A percentile compares a stretch with the other conserved stretches of the same genome.
These are phyloP conservation scores for Leishmania martiniquensis DNA, from an alignment of 208 protist species.

Conservation along the genomic window DNA sequence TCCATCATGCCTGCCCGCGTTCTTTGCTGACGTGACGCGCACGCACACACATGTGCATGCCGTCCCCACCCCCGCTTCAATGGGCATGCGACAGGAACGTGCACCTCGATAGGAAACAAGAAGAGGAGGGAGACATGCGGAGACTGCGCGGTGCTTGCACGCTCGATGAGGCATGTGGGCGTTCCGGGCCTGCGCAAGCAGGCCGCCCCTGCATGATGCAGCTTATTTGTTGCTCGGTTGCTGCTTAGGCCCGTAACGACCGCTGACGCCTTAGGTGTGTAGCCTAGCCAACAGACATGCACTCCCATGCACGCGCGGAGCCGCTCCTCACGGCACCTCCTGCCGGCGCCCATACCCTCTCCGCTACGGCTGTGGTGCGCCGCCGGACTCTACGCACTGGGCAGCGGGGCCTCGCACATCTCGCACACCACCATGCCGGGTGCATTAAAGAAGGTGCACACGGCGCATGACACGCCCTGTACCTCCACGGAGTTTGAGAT, in stretches of 20 bases:
- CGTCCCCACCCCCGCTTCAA: neutral
- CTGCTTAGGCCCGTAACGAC: neutral
- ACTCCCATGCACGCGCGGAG: neutral
- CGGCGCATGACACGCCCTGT: slow-evolving; percentile 44
- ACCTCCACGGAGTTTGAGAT: slow-evolving; percentile 6
- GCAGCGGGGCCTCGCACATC: slow-evolving; percentile 82
- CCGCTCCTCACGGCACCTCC: neutral
- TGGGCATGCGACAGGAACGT: neutral
- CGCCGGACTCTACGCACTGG: neutral
- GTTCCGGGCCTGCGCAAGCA: too few relatives aligned
- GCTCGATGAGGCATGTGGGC: too few relatives aligned
- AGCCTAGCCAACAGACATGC: neutral
- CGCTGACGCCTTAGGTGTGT: neutral
- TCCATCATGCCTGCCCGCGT: neutral
- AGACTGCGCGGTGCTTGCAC: neutral
- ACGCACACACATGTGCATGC: neutral
- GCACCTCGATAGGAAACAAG: neutral
- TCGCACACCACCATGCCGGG: slow-evolving; percentile 66
- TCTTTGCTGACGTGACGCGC: neutral
- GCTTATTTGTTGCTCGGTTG: neutral
- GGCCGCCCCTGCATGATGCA: too few relatives aligned
- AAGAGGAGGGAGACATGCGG: neutral
- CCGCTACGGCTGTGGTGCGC: neutral
- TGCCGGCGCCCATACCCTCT: neutral
- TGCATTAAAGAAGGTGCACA: slow-evolving; percentile 85